phyloP scores from a whole-genome alignment of 2,329 filamentous ascomycete species.

The Penicillium olsonii region DNA sequence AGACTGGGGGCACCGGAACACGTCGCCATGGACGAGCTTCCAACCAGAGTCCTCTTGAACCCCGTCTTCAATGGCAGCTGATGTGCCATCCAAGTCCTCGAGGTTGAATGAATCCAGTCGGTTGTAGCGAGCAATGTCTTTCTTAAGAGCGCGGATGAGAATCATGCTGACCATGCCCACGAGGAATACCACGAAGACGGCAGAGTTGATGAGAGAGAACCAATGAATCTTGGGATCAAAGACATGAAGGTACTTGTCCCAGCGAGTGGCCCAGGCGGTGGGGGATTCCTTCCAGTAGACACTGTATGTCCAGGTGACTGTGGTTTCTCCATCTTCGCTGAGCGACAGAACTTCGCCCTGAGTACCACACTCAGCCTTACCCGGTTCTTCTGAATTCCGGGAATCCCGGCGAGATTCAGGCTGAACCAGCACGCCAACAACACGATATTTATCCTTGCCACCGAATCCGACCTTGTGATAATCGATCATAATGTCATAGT shows the following conservation, averaged over 20 bases:
- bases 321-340: constrained; percentile 61
- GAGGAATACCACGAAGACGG: constrained; percentile 90
- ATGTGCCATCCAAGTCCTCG: constrained; percentile 81
- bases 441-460: constrained; percentile 67
- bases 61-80: constrained; percentile 76
- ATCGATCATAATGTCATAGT: constrained; percentile 91
- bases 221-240: constrained; percentile 98
- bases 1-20: constrained; percentile 84
- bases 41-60: constrained; percentile 97
- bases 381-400: constrained; percentile 48
- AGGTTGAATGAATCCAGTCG: constrained; percentile 86
- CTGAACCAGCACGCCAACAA: constrained; percentile 88
- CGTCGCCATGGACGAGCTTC: constrained; percentile 97
- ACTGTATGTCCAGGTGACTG: constrained; percentile 86
- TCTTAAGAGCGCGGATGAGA: constrained; percentile 80
- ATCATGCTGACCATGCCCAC: constrained; percentile 92
- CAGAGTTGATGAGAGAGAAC: constrained; percentile 96
- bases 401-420: constrained; percentile 70
- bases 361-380: constrained; percentile 64
- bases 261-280: constrained; percentile 93
- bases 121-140: constrained; percentile 97
- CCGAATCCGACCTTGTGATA: constrained; percentile 74
- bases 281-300: constrained; percentile 82
- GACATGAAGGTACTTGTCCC: constrained; percentile 98
- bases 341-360: constrained; percentile 63